Base-by-base conservation (phyloP, 345 rosid genomes). In the Acer yangbiense region DNA sequence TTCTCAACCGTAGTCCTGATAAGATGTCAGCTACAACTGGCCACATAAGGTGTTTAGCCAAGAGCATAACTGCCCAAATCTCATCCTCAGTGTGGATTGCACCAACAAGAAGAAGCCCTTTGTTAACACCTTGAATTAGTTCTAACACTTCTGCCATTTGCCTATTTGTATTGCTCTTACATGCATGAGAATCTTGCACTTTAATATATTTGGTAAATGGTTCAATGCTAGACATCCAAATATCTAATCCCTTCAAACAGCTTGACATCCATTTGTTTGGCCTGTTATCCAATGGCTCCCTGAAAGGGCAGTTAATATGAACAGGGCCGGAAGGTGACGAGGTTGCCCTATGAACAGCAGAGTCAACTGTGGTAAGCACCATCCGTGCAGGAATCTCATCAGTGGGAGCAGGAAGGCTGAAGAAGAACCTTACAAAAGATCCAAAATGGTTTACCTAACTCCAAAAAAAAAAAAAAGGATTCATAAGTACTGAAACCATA, bases 1-100 rank as follows among this genome's bases (percentile, higher is more conserved):
- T 90, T 87, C 98, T 90, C 83, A 95, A 83, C 71, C 98, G 91
- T 79, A 93, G 78, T 70, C 98, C 98, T 61, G 98, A 95, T 83
- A 95, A 86, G 73, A 95, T 87, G 82, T 95, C 98, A 18, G 91
- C 95, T 75, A 89, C 95, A 78, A 95, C 91, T 18, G 98, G 97
- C 98, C 98, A 93, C 77, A 76, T 77, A 72, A 95, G 95, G 73
- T 89, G 92, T 80, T 83, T 93, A 69, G 95, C 98, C 87, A 95
- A 81, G 77, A 90, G 86, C 86, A 95, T 93, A 60, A 87, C 83
- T 69, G 97, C 95, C 98, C 98, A 95, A 54, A 92, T 90, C 62
- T 93, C 98, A 83, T 95, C 98, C 87, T 93, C 97, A 5, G 87
- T 80, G 75, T 86, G 90, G 74, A 89, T 82, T 63, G 90, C 91